These are phyloP conservation scores for Sclerotinia subarctica DNA, from an alignment of 2,329 filamentous ascomycete genomes.

Conservation along the genomic window DNA sequence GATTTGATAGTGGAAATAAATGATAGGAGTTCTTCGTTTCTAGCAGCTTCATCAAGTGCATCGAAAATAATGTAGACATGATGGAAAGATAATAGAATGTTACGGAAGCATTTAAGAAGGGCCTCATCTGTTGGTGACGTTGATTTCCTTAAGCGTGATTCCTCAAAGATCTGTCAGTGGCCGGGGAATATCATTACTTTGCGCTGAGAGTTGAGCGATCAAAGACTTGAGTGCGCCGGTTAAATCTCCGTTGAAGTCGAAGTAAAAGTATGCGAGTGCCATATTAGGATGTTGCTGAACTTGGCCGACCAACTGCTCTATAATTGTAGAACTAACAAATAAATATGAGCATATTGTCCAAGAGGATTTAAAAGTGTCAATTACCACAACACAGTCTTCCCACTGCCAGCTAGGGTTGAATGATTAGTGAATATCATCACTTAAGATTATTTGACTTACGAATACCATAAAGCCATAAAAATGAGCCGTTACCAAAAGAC, in stretches of 20 bases:
- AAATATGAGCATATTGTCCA: not conserved
- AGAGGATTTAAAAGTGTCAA: constrained; percentile 6
- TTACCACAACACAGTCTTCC: constrained; percentile 43
- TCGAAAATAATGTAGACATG: constrained; percentile 41
- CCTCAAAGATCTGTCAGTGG: constrained; percentile 25
- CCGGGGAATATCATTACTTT: constrained; percentile 27
- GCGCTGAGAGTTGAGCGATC: constrained; percentile 39
- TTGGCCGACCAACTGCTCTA: constrained; percentile 34
- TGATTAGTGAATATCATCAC: constrained; percentile 16
- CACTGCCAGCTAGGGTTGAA: constrained; percentile 39
- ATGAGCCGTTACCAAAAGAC: constrained; percentile 35
- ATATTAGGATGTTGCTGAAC: constrained; percentile 27
- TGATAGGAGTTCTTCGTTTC: constrained; percentile 33
- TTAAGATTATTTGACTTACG: constrained; percentile 21
- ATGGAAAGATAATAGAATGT: constrained; percentile 33
- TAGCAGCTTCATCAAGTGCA: constrained; percentile 41
- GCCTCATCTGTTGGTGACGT: constrained; percentile 19
- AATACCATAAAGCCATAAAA: constrained; percentile 43
- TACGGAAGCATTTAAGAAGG: constrained; percentile 21
- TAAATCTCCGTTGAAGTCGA: constrained; percentile 41
- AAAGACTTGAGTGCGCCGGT: constrained; percentile 39
- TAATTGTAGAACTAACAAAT: constrained; percentile 34
- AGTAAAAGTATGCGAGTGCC: constrained; percentile 43
- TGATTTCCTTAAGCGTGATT: constrained; percentile 5
- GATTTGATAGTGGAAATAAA: constrained; percentile 30